Conservation (phyloP, 805 yeast species). For the Barnettozyma vustinii region DNA sequence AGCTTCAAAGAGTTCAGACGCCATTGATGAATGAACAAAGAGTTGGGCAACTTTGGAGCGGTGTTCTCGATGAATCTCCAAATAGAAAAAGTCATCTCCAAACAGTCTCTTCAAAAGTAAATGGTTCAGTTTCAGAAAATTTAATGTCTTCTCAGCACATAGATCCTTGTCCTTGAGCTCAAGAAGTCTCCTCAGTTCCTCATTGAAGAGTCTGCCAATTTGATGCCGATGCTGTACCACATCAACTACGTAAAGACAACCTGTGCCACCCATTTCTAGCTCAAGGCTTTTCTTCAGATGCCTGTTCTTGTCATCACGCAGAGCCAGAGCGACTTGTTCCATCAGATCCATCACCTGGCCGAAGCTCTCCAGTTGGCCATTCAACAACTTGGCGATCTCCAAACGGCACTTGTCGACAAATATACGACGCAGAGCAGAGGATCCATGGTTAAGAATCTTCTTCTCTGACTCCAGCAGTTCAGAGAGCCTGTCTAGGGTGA, state of each 20-base stretch:
- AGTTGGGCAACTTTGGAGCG: neutral
- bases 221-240: neutral
- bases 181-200: constrained; percentile 1
- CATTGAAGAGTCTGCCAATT: neutral
- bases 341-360: neutral
- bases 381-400: neutral
- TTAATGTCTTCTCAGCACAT: neutral
- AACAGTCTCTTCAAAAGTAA: neutral
- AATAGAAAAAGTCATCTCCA: neutral
- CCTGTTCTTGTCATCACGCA: neutral
- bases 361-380: neutral
- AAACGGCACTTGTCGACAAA: constrained; percentile 1
- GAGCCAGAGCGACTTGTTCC: neutral
- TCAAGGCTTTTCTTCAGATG: neutral
- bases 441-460: neutral
- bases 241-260: neutral
- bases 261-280: neutral
- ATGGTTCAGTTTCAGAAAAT: neutral
- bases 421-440: neutral
- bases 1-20: neutral
- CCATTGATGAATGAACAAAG: neutral
- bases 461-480: neutral
- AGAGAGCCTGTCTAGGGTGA: neutral
- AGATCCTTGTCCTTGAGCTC: neutral
- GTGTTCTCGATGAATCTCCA: neutral